These are phyloP conservation scores for Vaccinium macrocarpon DNA, from an alignment of 148 eudicot genomes.

Conservation along the genomic window DNA sequence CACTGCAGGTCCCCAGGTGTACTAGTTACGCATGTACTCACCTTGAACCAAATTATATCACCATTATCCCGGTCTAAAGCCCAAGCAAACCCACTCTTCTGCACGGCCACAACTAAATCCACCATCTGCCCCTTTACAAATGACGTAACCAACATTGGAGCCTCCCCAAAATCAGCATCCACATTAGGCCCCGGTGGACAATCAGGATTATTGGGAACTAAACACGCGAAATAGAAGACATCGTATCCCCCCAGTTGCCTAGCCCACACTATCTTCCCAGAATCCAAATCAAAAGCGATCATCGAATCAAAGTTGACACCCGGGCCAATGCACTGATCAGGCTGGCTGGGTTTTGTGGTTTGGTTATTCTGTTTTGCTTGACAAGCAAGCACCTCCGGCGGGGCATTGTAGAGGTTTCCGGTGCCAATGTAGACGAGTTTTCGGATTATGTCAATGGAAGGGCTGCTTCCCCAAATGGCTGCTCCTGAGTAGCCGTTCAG, in stretches of 20 bases:
- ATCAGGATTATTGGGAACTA: slow-evolving; percentile 43
- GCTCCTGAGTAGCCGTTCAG: slow-evolving; percentile 62
- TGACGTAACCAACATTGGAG: slow-evolving; percentile 55
- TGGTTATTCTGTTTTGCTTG: slow-evolving; percentile 46
- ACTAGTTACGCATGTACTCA: slow-evolving; percentile 2
- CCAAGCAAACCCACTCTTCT: slow-evolving; percentile 75
- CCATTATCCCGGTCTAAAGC: slow-evolving; percentile 58
- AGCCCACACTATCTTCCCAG: slow-evolving; percentile 46
- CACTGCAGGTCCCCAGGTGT: no score
- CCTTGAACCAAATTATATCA: slow-evolving; percentile 58
- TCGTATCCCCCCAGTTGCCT: slow-evolving; percentile 52
- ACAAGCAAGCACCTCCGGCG: slow-evolving; percentile 41
- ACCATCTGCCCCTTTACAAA: slow-evolving; percentile 21
- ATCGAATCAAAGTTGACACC: slow-evolving; percentile 48
- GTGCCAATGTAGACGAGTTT: slow-evolving; percentile 46
- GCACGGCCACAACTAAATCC: slow-evolving; percentile 61
- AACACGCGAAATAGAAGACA: slow-evolving; percentile 47
- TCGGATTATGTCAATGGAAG: slow-evolving; percentile 44
- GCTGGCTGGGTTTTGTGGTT: slow-evolving; percentile 27
- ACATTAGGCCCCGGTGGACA: slow-evolving; percentile 66
- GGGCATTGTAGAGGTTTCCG: slow-evolving; percentile 56
- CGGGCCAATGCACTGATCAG: slow-evolving; percentile 47
- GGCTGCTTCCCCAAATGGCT: slow-evolving; percentile 74
- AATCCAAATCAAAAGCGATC: slow-evolving; percentile 39
- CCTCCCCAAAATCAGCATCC: slow-evolving; percentile 78